A percentile compares a stretch with the other conserved stretches of the same genome.
Evolutionary conservation across 495 filamentous ascomycete species (phyloP).

Genomic region (Neurospora africana): DNA sequence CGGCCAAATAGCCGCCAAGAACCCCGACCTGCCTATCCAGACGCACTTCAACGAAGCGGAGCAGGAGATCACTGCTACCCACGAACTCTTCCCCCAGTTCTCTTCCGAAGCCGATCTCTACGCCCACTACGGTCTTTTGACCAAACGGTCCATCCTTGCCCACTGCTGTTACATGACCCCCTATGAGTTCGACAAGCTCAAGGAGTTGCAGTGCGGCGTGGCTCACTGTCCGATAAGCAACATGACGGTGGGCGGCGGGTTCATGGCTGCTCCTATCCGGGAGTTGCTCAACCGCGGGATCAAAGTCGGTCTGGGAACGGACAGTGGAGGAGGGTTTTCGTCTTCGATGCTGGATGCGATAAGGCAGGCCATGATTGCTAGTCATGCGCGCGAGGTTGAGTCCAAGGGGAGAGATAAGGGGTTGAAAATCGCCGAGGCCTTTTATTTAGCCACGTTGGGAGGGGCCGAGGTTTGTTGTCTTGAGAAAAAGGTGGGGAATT

Average conservation of each 20-base stretch:
- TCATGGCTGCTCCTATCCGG: slow-evolving; percentile 50
- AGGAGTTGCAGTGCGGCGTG: slow-evolving; percentile 42
- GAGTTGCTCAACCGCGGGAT: slow-evolving; percentile 46
- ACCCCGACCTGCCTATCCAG: slow-evolving; percentile 48
- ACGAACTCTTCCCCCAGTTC: slow-evolving; percentile 42
- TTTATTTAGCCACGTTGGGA: slow-evolving; percentile 53
- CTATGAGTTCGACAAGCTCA: slow-evolving; percentile 39
- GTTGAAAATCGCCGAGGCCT: slow-evolving; percentile 42
- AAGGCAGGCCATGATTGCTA: slow-evolving; percentile 51
- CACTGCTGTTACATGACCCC: slow-evolving; percentile 53
- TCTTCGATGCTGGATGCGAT: slow-evolving; percentile 49
- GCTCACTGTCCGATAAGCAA: slow-evolving; percentile 57
- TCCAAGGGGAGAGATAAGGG: slow-evolving; percentile 38
- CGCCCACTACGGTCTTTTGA: slow-evolving; percentile 41
- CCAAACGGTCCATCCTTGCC: slow-evolving; percentile 47
- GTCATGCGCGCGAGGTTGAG: slow-evolving; percentile 40
- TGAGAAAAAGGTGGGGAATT: slow-evolving; percentile 44
- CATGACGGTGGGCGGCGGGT: slow-evolving; percentile 48
- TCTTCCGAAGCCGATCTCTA: slow-evolving; percentile 47
- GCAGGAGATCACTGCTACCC: slow-evolving; percentile 44
- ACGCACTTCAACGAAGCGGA: slow-evolving; percentile 55
- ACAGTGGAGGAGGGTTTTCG: slow-evolving; percentile 55
- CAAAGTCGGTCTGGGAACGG: slow-evolving; percentile 57
- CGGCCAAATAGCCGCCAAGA: slow-evolving; percentile 36
- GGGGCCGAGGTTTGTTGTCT: slow-evolving; percentile 53